These are phyloP conservation scores for Erythrophleum ivorense DNA, from an alignment of 331 rosid species.

Conservation along the genomic window DNA sequence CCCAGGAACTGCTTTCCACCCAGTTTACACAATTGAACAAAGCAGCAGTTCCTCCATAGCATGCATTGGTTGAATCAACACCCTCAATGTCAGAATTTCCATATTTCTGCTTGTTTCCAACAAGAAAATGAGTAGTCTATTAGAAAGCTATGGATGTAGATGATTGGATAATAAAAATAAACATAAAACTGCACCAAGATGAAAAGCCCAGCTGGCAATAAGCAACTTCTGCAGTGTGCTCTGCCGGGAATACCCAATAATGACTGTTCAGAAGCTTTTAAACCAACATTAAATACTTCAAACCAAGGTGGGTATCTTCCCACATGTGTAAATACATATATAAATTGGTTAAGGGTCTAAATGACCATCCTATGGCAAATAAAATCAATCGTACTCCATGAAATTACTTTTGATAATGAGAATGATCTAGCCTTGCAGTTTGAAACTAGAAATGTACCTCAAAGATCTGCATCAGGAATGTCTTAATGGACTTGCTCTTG, in stretches of 20 bases:
- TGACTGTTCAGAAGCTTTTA: slow-evolving; percentile 2
- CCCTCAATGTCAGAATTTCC: slow-evolving; percentile 97
- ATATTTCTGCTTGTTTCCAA: slow-evolving; percentile 63
- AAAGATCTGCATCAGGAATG: slow-evolving; percentile 96
- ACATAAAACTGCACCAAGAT: slow-evolving; percentile 1
- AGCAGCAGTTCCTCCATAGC: slow-evolving; percentile 99
- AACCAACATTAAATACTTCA: slow-evolving; percentile 34
- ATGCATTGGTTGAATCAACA: slow-evolving; percentile 94
- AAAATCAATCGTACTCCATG: neutral
- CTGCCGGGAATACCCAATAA: slow-evolving; percentile 8
- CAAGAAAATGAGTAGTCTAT: slow-evolving; percentile 38
- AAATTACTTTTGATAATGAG: slow-evolving; percentile 10
- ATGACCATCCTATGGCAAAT: slow-evolving; percentile 15
- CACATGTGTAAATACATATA: slow-evolving; percentile 5
- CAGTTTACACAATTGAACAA: slow-evolving; percentile 97
- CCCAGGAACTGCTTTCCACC: slow-evolving; percentile 99
- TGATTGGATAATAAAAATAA: slow-evolving; percentile 19
- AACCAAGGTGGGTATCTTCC: slow-evolving; percentile 17
- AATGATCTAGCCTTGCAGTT: slow-evolving; percentile 10
- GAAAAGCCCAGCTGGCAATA: slow-evolving; percentile 34
- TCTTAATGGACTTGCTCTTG: slow-evolving; percentile 99
- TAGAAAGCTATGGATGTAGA: slow-evolving; percentile 15
- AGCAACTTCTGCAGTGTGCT: slow-evolving; percentile 29
- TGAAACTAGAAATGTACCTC: slow-evolving; percentile 63
- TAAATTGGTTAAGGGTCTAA: neutral